phyloP scores from a whole-genome alignment of 768 basidiomycete species.

The Kockovaella imperatae region DNA sequence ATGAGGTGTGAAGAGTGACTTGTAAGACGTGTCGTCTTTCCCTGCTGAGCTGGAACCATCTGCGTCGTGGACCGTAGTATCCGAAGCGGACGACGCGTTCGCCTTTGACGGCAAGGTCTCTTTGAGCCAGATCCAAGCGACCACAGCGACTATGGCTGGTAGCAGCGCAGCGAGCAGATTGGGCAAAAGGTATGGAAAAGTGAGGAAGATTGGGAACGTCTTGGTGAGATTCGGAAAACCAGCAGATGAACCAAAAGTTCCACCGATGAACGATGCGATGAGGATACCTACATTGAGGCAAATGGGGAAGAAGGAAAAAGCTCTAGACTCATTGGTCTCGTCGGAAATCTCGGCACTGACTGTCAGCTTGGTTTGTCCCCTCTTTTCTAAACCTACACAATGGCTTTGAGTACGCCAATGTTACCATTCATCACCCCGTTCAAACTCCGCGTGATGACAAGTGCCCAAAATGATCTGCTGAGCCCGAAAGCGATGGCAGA shows the following conservation, averaged over 20 bases:
- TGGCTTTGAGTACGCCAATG: constrained; percentile 28
- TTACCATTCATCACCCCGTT: constrained; percentile 33
- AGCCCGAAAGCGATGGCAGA: constrained; percentile 33
- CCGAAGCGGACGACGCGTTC: background rate
- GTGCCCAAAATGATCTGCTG: constrained; percentile 19
- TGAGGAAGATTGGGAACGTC: constrained; percentile 19
- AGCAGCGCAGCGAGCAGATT: constrained; percentile 22
- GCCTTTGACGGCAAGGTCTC: constrained; percentile 24
- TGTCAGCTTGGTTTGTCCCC: constrained; percentile 2
- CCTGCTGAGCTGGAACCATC: background rate
- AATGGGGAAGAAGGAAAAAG: constrained; percentile 35
- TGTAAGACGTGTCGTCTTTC: constrained; percentile 2
- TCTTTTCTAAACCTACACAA: constrained; percentile 31
- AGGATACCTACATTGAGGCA: constrained; percentile 26
- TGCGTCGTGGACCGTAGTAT: constrained; percentile 1
- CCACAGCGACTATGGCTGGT: constrained; percentile 17
- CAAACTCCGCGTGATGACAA: constrained; percentile 22
- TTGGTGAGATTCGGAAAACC: constrained; percentile 10
- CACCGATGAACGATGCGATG: constrained; percentile 31
- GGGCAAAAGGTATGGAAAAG: constrained; percentile 30
- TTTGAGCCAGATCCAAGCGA: constrained; percentile 24
- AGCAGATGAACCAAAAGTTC: constrained; percentile 12
- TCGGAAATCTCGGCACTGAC: constrained; percentile 29
- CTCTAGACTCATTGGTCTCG: constrained; percentile 29
- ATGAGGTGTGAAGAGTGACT: constrained; percentile 18